Base-by-base conservation (phyloP, 1,284 basidiomycete species). In the Puccinia hordei region DNA sequence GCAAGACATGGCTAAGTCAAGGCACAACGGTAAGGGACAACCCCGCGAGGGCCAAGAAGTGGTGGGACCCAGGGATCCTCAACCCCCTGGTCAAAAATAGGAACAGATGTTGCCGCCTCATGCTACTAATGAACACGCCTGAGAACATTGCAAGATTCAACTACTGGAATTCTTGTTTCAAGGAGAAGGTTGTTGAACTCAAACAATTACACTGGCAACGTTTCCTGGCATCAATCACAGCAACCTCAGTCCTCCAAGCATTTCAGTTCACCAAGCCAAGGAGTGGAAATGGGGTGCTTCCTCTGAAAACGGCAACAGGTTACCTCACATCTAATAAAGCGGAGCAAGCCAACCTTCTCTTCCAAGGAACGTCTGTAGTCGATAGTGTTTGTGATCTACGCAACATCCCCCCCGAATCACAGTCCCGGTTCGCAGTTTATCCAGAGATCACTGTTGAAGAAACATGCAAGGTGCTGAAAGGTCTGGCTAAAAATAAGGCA, bases 211-310 rank as follows among this genome's bases (percentile, higher is more conserved):
- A 65, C 38, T 76, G 59, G 59, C 22, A 27, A 15, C 13, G 5
- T n/a, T 76, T 76, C 33, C 13, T 76, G 35, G 73, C 73, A 15
- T 15, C 3, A 6, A 69, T 19, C 9, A 24, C n/a, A 1, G 3
- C 22, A 4, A 74, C 53, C 10, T 22, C 73, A n/a, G 59, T 46
- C 2, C 61, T 59, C 24, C 53, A 61, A 44, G 73, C 55, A 0
- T 74, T 59, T n/a, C 8, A 22, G 22, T 74, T 41, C 73, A 74
- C 73, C 55, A 74, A 74, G 44, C 6, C 73, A 2, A 3, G 38
- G 24, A 27, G 35, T 4, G 35, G 55, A 1, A n/a, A 22, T 4
- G 73, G 41, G 8, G 27, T 74, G 0, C 55, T 61, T 0, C 73
- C 73, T 1, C 55, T 74, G 5, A 19, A 1, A n/a, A 49, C 33